Conservation (phyloP, 345 rosid genomes). For the Erucastrum elatum region DNA sequence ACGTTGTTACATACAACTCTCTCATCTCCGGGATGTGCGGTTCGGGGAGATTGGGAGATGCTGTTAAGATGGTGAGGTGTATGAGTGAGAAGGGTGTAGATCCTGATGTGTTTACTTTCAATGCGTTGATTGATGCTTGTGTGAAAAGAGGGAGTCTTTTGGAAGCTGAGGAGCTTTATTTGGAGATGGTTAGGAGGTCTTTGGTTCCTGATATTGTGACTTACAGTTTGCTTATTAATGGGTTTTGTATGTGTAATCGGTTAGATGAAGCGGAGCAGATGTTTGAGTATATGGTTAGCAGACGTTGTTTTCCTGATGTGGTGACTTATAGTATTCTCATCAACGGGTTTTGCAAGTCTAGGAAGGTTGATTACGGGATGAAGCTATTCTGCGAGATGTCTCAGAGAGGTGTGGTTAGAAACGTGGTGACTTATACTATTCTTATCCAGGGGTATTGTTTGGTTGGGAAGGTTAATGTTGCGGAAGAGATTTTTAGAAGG, state of each 20-base stretch:
- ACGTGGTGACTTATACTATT: background rate
- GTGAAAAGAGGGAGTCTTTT: background rate
- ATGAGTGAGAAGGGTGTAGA: background rate
- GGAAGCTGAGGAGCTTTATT: background rate
- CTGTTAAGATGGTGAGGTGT: background rate
- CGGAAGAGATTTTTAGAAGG: background rate
- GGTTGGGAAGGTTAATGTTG: background rate
- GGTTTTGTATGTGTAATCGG: conserved; percentile 32
- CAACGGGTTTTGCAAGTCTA: conserved; percentile 42
- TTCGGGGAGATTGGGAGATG: background rate
- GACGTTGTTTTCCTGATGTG: conserved; percentile 35
- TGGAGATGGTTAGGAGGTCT: background rate
- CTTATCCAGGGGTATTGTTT: background rate
- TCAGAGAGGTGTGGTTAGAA: background rate
- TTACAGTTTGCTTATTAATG: conserved; percentile 31
- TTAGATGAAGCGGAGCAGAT: conserved; percentile 37
- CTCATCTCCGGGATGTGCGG: background rate
- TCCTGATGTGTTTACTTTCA: background rate
- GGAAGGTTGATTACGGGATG: conserved; percentile 41
- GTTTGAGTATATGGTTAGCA: conserved; percentile 33
- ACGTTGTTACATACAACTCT: background rate
- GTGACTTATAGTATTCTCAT: conserved; percentile 43
- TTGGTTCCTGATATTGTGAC: conserved; percentile 34
- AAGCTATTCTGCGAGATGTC: conserved; percentile 37
- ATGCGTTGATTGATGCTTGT: background rate